Base-by-base conservation (phyloP, 768 basidiomycete genomes). In the Leccinum longicurvipes region DNA sequence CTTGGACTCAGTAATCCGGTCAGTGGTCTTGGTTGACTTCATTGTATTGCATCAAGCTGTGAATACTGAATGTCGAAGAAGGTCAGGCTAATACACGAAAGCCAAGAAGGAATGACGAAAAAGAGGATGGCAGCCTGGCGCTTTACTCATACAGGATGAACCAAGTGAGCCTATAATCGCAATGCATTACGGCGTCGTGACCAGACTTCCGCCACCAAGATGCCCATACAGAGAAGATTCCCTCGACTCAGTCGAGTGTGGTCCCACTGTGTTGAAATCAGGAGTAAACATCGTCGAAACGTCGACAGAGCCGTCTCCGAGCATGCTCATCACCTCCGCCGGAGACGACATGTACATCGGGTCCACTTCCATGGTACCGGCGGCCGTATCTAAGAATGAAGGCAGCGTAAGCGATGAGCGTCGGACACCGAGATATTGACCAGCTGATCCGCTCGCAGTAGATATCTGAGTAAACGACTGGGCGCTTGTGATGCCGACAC, bases 251-350 rank as follows among this genome's bases (percentile, higher is more conserved):
- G 51, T 47, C 39, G 60, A 55, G 52, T 63, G 64, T 17, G 57
- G 62, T 39, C 39, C 39, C n/a, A 65, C 65, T 61, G 73, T 63
- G 29, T 49, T 44, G 44, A 72, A 73, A 56, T 71, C 72, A 32
- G 70, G 39, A 15, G 61, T 39, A 47, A 76, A 73, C 19, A 74
- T 62, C 36, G 73, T 60, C 6, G 67, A 58, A 49, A 76, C 68
- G 46, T 76, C 67, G 34, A 80, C 73, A 6, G 68, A 62, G 5
- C 48, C 53, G 3, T 79, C 83, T 60, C 76, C 77, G 56, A 87
- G 82, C 66, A 87, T 73, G 58, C 79, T 77, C 76, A 86, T 77
- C 74, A 87, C 79, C 57, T 86, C 85, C 47, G 76, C 73, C 36
- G 79, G 76, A 4, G 71, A 70, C 7, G 79, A 76, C 79, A 86